phyloP scores from a whole-genome alignment of 305 asterid genomes.

The Fraxinus paxiana region DNA sequence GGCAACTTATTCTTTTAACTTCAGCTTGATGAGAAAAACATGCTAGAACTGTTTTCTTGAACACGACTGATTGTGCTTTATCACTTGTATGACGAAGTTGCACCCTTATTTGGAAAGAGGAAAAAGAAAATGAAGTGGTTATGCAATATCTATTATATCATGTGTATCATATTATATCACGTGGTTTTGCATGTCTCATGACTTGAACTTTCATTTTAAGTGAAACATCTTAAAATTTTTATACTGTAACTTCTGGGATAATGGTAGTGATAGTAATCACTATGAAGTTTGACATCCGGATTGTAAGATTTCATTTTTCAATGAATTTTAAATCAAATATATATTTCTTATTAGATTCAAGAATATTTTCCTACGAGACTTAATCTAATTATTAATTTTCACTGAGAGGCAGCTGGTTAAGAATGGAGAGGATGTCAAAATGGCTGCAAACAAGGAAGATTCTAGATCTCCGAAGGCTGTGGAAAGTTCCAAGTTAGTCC shows the following conservation, averaged over 20 bases:
- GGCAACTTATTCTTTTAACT: constrained; percentile 2
- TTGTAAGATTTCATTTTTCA: not conserved
- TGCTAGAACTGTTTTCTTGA: constrained; percentile 11
- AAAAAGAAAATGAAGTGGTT: not conserved
- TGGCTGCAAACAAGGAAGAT: not conserved
- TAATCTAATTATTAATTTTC: not conserved
- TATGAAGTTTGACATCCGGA: not conserved
- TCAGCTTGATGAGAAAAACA: constrained; percentile 4
- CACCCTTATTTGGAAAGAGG: not conserved
- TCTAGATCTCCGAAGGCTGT: not conserved
- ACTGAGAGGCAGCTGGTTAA: not conserved
- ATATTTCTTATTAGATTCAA: not conserved
- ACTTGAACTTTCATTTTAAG: constrained; percentile 2
- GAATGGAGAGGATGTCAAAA: not conserved
- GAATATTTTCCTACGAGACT: not conserved
- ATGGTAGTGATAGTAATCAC: not conserved
- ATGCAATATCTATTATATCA: not conserved
- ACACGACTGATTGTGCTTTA: not conserved
- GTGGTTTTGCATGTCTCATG: not conserved
- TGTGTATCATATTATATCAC: not conserved
- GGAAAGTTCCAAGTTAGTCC: not conserved
- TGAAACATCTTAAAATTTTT: not conserved
- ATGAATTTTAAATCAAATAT: not conserved
- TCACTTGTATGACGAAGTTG: not conserved
- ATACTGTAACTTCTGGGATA: not conserved